Percentiles rank a stretch among this genome's conserved stretches.
These are phyloP conservation scores for Pyrus pyrifolia DNA, from an alignment of 306 rosid genomes.

Conservation along the genomic window DNA sequence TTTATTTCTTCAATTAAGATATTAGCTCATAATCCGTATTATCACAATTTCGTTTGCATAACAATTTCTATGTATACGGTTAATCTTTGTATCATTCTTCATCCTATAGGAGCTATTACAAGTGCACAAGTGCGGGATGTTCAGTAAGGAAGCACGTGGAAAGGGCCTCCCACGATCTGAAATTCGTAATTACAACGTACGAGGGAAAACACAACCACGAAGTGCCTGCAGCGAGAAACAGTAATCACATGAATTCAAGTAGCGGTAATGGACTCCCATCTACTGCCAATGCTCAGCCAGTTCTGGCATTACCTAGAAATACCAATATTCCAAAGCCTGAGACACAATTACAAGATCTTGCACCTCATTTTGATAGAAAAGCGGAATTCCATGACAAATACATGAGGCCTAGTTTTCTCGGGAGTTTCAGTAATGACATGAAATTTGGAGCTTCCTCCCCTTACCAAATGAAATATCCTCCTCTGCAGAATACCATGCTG, in stretches of 20 bases:
- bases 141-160: constrained; percentile 83
- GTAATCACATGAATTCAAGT: constrained; percentile 41
- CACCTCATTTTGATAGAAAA: constrained; percentile 55
- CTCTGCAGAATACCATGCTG: constrained; percentile 37
- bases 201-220: constrained; percentile 88
- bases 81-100: constrained; percentile 4
- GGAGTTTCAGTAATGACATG: constrained; percentile 40
- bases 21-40: neutral
- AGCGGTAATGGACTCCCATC: constrained; percentile 22
- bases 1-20: neutral
- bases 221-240: constrained; percentile 73
- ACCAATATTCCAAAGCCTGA: constrained; percentile 28
- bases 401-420: constrained; percentile 37
- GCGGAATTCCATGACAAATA: constrained; percentile 47
- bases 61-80: neutral
- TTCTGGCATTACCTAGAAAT: constrained; percentile 34
- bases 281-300: constrained; percentile 34
- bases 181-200: constrained; percentile 65
- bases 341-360: constrained; percentile 39
- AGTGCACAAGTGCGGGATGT: constrained; percentile 89
- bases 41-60: neutral
- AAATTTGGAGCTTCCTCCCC: constrained; percentile 50
- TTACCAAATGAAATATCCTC: constrained; percentile 53
- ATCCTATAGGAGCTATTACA: constrained; percentile 80
- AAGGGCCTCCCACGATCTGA: constrained; percentile 76